These are phyloP conservation scores for Sporothrix humicola DNA, from an alignment of 2,329 filamentous ascomycete genomes.

Conservation along the genomic window DNA sequence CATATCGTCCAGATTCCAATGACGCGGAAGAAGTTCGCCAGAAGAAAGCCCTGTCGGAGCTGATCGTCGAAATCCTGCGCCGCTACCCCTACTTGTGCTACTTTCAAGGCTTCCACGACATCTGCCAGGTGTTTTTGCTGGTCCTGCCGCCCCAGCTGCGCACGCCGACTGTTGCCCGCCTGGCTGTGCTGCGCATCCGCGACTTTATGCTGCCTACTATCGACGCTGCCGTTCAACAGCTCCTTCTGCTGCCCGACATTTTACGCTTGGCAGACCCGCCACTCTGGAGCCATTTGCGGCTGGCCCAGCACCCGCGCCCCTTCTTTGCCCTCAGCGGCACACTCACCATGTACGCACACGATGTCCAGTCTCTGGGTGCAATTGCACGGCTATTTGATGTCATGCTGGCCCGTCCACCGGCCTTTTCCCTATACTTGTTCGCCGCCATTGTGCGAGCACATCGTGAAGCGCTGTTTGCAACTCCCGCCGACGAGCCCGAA, in stretches of 20 bases:
- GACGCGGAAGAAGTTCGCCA: slow-evolving; percentile 70
- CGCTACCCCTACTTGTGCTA: slow-evolving; percentile 85
- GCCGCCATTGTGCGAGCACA: slow-evolving; percentile 84
- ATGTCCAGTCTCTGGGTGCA: slow-evolving; percentile 86
- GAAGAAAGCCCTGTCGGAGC: slow-evolving; percentile 75
- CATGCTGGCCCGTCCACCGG: slow-evolving; percentile 83
- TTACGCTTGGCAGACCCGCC: slow-evolving; percentile 72
- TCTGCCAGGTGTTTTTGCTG: slow-evolving; percentile 91
- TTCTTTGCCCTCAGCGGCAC: slow-evolving; percentile 95
- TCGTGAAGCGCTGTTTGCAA: slow-evolving; percentile 81
- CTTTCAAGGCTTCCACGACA: slow-evolving; percentile 99
- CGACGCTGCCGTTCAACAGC: slow-evolving; percentile 78
- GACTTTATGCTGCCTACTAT: slow-evolving; percentile 97
- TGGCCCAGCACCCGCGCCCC: slow-evolving; percentile 65
- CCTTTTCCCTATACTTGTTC: slow-evolving; percentile 89
- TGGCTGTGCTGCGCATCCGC: slow-evolving; percentile 87
- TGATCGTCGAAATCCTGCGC: slow-evolving; percentile 83
- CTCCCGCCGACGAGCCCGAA: slow-evolving; percentile 82
- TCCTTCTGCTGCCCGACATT: slow-evolving; percentile 85
- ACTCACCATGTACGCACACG: slow-evolving; percentile 94
- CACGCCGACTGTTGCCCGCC: slow-evolving; percentile 70
- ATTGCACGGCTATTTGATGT: slow-evolving; percentile 94
- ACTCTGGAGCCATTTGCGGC: slow-evolving; percentile 76
- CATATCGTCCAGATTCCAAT: slow-evolving; percentile 61
- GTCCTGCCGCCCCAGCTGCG: slow-evolving; percentile 72